Base-by-base conservation (phyloP, 306 rosid species). In the Prunus kanzakura region DNA sequence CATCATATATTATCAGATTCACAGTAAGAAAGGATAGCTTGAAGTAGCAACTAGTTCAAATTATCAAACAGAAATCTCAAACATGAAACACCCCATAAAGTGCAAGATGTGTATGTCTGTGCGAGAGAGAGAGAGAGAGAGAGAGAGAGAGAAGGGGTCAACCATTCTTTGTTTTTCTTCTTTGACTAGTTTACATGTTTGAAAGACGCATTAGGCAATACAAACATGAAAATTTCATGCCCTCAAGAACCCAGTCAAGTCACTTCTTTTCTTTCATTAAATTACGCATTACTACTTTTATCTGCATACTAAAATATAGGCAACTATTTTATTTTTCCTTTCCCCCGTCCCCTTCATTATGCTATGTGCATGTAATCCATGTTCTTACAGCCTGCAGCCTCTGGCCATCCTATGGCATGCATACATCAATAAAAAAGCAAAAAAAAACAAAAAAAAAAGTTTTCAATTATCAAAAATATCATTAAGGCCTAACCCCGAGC, bases 371-470 rank as follows among this genome's bases (percentile, higher is more conserved):
- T 27, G 56, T 50, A 47, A 35, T 20, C 25, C 47, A 50, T 20
- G n/a, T 60, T 62, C 45, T 63, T 30, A 64, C 25, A 73, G 38
- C 45, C 61, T 46, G 32, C 30, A 60, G 69, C 71, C 62, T 29
- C 51, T 47, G 50, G 38, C 61, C 18, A 56, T 35, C 45, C 22
- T 30, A 7, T 7, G 45, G 69, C 47, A 64, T 13, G 60, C 64
- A 78, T 71, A 69, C 52, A 12, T 32, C 46, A 23, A 60, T 16
- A 54, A 4, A 35, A 6, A 60, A 73, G 25, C 46, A 23, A 61
- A 35, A 8, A 8, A 32, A 35, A 6, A 23, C 38, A 32, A 32
- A 32, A 32, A 32, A 4, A 4, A 4, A 1, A 38, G 43, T 38
- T 64, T 35, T 63, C 67, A 46, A 60, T 20, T 45, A 60, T 15